Percentiles rank a stretch among this genome's conserved stretches.
Evolutionary conservation across 1,284 basidiomycete genomes (phyloP).

Genomic region (Moesziomyces sp.): DNA sequence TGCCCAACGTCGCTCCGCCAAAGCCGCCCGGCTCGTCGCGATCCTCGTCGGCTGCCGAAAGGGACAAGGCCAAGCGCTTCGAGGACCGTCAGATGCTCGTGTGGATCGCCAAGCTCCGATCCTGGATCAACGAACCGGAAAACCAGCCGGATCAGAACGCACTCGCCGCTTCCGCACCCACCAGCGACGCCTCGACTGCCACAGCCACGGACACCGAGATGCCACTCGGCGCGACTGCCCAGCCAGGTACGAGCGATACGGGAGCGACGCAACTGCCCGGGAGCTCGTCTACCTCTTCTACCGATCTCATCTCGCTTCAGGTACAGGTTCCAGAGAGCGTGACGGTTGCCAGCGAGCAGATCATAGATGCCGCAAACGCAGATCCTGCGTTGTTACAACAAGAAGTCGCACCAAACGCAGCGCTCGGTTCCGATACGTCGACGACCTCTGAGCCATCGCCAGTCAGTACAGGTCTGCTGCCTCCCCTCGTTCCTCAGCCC

Average conservation of each 20-base stretch:
- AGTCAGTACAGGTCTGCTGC: slow-evolving; percentile 14
- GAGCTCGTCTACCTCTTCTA: too few relatives aligned
- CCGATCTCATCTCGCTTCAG: slow-evolving; percentile 31
- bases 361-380: background rate
- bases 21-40: slow-evolving; percentile 27
- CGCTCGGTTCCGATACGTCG: background rate
- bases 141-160: slow-evolving; percentile 11
- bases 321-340: slow-evolving; percentile 31
- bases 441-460: background rate
- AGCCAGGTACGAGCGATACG: too few relatives aligned
- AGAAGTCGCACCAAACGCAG: background rate
- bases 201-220: too few relatives aligned
- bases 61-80: slow-evolving; percentile 39
- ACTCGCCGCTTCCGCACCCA: background rate
- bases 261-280: too few relatives aligned
- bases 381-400: background rate
- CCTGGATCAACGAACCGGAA: slow-evolving; percentile 50
- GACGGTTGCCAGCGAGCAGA: slow-evolving; percentile 1
- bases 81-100: slow-evolving; percentile 57
- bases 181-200: background rate
- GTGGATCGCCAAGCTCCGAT: slow-evolving; percentile 56
- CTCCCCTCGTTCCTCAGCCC: slow-evolving; percentile 23
- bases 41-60: slow-evolving; percentile 64
- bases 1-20: slow-evolving; percentile 46
- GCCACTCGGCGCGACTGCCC: too few relatives aligned